phyloP scores from a whole-genome alignment of 257 asterid genomes.

The Solanum arcanum region DNA sequence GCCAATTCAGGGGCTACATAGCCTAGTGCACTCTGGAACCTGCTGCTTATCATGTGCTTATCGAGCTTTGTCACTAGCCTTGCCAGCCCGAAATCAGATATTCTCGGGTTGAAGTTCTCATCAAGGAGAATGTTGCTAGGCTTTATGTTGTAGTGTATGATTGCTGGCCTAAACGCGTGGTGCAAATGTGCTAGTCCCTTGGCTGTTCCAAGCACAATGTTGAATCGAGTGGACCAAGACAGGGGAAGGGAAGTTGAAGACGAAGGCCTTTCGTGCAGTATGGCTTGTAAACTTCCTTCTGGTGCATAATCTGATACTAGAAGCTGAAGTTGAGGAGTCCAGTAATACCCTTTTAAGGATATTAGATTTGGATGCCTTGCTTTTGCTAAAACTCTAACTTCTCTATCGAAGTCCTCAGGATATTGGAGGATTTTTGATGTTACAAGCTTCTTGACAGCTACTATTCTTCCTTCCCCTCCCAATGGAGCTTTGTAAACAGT shows the following conservation, averaged over 20 bases:
- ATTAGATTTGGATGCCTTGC: slow-evolving; percentile 71
- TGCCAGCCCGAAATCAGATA: slow-evolving; percentile 72
- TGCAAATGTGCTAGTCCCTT: slow-evolving; percentile 86
- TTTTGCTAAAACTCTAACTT: slow-evolving; percentile 58
- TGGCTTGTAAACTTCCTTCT: slow-evolving; percentile 54
- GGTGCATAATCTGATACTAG: slow-evolving; percentile 60
- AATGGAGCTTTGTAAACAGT: slow-evolving; percentile 59
- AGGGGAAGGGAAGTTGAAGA: slow-evolving; percentile 23
- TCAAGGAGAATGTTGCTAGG: slow-evolving; percentile 81
- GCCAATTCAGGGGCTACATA: slow-evolving; percentile 88
- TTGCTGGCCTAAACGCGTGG: slow-evolving; percentile 64
- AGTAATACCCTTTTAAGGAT: slow-evolving; percentile 63
- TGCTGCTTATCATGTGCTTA: slow-evolving; percentile 40
- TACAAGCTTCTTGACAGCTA: slow-evolving; percentile 68
- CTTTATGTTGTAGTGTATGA: slow-evolving; percentile 75
- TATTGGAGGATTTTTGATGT: slow-evolving; percentile 46
- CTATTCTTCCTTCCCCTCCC: slow-evolving; percentile 31
- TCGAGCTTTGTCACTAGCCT: slow-evolving; percentile 58
- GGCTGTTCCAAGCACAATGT: slow-evolving; percentile 63
- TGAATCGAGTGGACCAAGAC: slow-evolving; percentile 61
- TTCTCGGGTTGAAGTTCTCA: slow-evolving; percentile 47
- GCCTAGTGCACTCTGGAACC: slow-evolving; percentile 74
- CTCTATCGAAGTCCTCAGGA: slow-evolving; percentile 79
- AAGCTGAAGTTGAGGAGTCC: slow-evolving; percentile 88
- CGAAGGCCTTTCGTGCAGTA: slow-evolving; percentile 35